These are phyloP conservation scores for Talaromyces sp. DNA, from an alignment of 2,329 filamentous ascomycete genomes.

Conservation along the genomic window DNA sequence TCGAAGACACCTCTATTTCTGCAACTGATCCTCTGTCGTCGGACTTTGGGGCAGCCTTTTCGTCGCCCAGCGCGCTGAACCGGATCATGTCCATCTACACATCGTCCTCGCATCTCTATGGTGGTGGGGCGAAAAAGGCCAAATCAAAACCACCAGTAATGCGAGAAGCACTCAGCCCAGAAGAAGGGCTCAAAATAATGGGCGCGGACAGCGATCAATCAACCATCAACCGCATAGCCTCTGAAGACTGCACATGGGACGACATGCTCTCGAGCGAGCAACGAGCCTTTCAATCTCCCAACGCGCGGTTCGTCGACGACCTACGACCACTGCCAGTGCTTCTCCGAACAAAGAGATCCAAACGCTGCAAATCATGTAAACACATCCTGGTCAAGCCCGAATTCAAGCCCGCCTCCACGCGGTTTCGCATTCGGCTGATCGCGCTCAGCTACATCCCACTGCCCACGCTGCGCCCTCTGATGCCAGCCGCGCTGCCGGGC, in stretches of 20 bases:
- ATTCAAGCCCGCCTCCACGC: constrained; percentile 78
- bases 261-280: constrained; percentile 56
- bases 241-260: constrained; percentile 55
- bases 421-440: constrained; percentile 88
- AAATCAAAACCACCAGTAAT: constrained; percentile 67
- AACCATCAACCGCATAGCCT: constrained; percentile 57
- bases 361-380: constrained; percentile 85
- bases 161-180: constrained; percentile 68
- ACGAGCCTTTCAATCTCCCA: constrained; percentile 44
- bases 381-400: constrained; percentile 96
- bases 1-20: constrained; percentile 58
- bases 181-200: constrained; percentile 67
- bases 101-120: constrained; percentile 47
- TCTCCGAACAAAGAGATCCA: constrained; percentile 86
- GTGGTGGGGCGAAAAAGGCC: constrained; percentile 54
- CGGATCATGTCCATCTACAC: constrained; percentile 92
- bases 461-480: constrained; percentile 61
- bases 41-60: constrained; percentile 47
- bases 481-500: constrained; percentile 35
- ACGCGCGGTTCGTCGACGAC: constrained; percentile 63
- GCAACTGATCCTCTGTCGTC: constrained; percentile 51
- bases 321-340: constrained; percentile 78
- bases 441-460: constrained; percentile 84
- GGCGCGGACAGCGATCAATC: constrained; percentile 56
- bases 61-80: constrained; percentile 74